Conservation (phyloP, 1,139 yeast species). For the Nadsonia commutata region DNA sequence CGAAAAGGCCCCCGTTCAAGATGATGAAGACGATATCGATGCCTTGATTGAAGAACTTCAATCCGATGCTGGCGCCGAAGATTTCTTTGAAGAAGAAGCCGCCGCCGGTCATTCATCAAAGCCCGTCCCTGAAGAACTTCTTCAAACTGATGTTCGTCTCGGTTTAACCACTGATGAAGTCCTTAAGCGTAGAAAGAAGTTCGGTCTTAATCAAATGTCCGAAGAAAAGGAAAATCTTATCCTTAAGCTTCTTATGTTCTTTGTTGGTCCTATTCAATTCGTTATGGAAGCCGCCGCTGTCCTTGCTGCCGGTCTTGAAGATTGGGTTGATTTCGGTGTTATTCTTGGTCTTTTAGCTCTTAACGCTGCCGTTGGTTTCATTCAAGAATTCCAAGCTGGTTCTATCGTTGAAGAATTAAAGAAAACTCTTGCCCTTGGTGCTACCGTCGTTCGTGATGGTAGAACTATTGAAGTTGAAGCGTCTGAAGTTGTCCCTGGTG, state of each 20-base stretch:
- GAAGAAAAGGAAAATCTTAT: conserved; percentile 80
- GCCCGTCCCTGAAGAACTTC: conserved; percentile 79
- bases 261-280: conserved; percentile 96
- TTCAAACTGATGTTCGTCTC: conserved; percentile 69
- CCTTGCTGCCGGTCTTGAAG: conserved; percentile 95
- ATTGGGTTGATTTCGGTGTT: conserved; percentile 99
- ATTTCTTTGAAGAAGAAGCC: conserved; percentile 38
- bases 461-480: conserved; percentile 45
- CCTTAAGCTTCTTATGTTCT: conserved; percentile 79
- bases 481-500: conserved; percentile 68
- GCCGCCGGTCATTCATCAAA: conserved; percentile 30
- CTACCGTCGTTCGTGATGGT: conserved; percentile 58
- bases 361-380: conserved; percentile 91
- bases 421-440: conserved; percentile 31
- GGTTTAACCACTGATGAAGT: conserved; percentile 83
- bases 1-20: conserved; percentile 32
- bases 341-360: conserved; percentile 76
- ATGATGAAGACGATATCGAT: conserved; percentile 73
- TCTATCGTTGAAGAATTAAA: conserved; percentile 32
- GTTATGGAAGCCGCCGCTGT: conserved; percentile 98
- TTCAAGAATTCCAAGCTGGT: conserved; percentile 71
- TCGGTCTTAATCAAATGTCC: conserved; percentile 86
- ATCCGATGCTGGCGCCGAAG: conserved; percentile 55
- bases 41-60: conserved; percentile 81
- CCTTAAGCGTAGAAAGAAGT: conserved; percentile 77